phyloP scores from a whole-genome alignment of 1,284 basidiomycete species.

The Mycena citricolor region DNA sequence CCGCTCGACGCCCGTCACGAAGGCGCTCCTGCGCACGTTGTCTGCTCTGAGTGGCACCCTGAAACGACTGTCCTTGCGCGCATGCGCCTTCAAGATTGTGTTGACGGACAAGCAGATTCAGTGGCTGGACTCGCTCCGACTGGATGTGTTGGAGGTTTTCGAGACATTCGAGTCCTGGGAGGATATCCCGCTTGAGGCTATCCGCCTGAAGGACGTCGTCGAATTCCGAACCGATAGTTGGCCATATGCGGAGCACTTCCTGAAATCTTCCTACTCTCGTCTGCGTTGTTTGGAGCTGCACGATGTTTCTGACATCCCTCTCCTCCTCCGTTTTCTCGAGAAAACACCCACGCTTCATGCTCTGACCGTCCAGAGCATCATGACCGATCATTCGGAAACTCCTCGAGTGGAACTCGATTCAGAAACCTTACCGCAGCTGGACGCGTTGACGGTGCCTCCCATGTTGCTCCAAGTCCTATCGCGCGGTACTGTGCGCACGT shows the following conservation, averaged over 20 bases:
- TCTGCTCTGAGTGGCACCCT: conserved; percentile 3
- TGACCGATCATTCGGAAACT: background rate
- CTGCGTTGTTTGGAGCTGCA: conserved; percentile 18
- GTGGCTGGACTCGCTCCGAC: background rate
- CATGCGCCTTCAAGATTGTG: conserved; percentile 5
- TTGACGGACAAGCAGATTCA: background rate
- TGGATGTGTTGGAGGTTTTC: conserved; percentile 11
- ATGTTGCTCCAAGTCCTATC: conserved; percentile 4
- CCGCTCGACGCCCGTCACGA: conserved; percentile 7
- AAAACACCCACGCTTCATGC: conserved; percentile 14
- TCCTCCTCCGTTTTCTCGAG: conserved; percentile 9
- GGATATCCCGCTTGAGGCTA: conserved; percentile 1
- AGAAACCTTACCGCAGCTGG: conserved; percentile 1
- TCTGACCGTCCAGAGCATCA: conserved; percentile 9
- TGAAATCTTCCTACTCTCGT: conserved; percentile 10
- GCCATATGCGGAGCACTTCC: conserved; percentile 8
- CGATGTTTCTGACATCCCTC: conserved; percentile 3
- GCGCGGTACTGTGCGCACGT: conserved; percentile 9
- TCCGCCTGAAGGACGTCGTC: conserved; percentile 9
- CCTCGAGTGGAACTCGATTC: background rate
- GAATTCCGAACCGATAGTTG: conserved; percentile 17
- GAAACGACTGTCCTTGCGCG: conserved; percentile 9
- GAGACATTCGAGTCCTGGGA: background rate
- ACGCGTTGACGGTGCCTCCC: conserved; percentile 4
- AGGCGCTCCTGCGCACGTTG: conserved; percentile 9